A percentile compares a stretch with the other conserved stretches of the same genome.
phyloP scores from a whole-genome alignment of 2,329 filamentous ascomycete species.

The Penicillium sp. region DNA sequence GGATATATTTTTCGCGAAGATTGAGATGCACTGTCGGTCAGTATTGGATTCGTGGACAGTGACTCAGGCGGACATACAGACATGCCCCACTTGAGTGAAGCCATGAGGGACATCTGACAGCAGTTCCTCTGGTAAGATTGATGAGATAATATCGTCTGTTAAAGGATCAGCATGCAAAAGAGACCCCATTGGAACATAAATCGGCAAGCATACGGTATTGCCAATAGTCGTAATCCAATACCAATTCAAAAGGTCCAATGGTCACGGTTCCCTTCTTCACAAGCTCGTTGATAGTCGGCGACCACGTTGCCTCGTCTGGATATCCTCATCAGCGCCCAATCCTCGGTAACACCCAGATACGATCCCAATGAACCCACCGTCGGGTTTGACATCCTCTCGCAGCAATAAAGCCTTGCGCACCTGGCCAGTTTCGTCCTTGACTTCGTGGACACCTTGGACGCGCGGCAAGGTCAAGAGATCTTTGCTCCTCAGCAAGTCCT shows the following conservation, averaged over 20 bases:
- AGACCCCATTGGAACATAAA: neutral
- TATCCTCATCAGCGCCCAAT: conserved; percentile 5
- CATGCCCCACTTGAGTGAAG: conserved; percentile 84
- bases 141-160: conserved; percentile 73
- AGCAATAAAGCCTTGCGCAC: conserved; percentile 41
- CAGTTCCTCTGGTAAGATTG: conserved; percentile 74
- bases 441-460: conserved; percentile 56
- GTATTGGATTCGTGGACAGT: neutral
- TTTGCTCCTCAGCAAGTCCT: conserved; percentile 59
- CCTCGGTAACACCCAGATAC: neutral
- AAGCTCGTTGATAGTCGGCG: conserved; percentile 63
- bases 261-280: conserved; percentile 65
- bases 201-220: conserved; percentile 60
- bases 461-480: conserved; percentile 65
- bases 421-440: conserved; percentile 54
- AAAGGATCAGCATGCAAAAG: conserved; percentile 9
- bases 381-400: conserved; percentile 36
- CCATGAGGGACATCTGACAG: conserved; percentile 78
- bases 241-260: conserved; percentile 70
- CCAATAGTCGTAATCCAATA: conserved; percentile 82
- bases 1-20: conserved; percentile 74
- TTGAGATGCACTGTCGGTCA: conserved; percentile 72
- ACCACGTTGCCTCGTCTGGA: conserved; percentile 71
- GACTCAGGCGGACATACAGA: conserved; percentile 54
- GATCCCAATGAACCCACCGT: conserved; percentile 36